Evolutionary conservation across 1,284 basidiomycete species (phyloP).

Genomic region (Puccinia novopanici): DNA sequence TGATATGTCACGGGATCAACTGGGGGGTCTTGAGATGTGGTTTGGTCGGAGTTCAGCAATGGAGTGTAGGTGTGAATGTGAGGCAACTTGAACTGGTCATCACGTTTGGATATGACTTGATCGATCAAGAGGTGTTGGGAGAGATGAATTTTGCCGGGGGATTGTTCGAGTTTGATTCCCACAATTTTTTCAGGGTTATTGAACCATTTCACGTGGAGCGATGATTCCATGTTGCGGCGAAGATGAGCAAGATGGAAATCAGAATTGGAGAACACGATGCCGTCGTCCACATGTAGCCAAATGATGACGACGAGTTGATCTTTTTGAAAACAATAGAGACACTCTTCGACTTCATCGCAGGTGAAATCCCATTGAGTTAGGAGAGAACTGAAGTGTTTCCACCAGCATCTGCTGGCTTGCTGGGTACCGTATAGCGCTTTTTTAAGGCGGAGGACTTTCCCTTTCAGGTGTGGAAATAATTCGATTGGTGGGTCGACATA

Average conservation of each 20-base stretch:
- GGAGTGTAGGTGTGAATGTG: neutral
- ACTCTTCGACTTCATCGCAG: constrained; percentile 1
- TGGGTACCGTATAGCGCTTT: too few relatives aligned
- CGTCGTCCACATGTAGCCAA: too few relatives aligned
- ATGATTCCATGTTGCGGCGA: neutral
- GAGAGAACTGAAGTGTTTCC: too few relatives aligned
- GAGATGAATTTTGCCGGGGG: neutral
- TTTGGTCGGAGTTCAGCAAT: neutral
- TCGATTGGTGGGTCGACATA: neutral
- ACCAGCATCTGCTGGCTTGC: too few relatives aligned
- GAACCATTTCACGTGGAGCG: neutral
- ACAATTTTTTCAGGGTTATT: too few relatives aligned
- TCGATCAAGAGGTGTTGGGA: neutral
- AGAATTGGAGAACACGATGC: neutral
- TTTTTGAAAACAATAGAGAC: neutral
- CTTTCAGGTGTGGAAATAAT: too few relatives aligned
- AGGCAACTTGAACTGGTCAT: neutral
- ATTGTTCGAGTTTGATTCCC: neutral
- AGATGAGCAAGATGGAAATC: neutral
- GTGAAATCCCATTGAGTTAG: neutral
- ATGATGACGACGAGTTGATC: neutral
- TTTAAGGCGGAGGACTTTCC: too few relatives aligned
- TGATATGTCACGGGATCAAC: neutral
- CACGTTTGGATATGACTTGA: neutral
- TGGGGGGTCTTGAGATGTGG: neutral